phyloP scores from a whole-genome alignment of 768 basidiomycete genomes.

The Kwoniella dendrophila region DNA sequence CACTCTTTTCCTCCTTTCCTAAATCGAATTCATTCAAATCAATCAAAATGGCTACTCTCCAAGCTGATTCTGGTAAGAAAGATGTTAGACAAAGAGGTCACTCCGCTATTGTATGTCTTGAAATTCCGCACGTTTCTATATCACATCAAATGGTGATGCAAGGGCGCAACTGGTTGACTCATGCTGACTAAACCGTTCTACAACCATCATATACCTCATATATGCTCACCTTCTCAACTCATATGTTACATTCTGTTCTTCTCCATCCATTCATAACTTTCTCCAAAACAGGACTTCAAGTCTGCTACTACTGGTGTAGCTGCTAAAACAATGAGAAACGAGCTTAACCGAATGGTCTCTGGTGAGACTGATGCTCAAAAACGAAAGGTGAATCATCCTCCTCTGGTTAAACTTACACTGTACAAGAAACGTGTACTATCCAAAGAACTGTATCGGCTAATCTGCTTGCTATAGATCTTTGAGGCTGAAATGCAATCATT shows the following conservation, averaged over 20 bases:
- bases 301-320: conserved; percentile 94
- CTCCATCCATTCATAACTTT: neutral
- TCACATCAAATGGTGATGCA: neutral
- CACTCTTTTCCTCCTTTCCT: conserved; percentile 7
- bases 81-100: conserved; percentile 49
- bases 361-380: conserved; percentile 76
- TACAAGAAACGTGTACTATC: neutral
- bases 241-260: neutral
- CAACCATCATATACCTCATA: neutral
- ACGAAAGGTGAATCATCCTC: conserved; percentile 67
- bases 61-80: conserved; percentile 26
- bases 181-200: conserved; percentile 1
- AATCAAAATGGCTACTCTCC: conserved; percentile 41
- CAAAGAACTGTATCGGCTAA: neutral
- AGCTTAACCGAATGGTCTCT: conserved; percentile 88
- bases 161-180: neutral
- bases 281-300: conserved; percentile 69
- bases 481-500: conserved; percentile 95
- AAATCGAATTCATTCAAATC: neutral
- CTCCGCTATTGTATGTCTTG: conserved; percentile 49
- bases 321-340: conserved; percentile 95
- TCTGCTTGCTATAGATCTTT: conserved; percentile 66
- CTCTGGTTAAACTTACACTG: neutral
- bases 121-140: conserved; percentile 1
- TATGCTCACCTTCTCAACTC: neutral